These are phyloP conservation scores for Claviceps monticola DNA, from an alignment of 2,329 filamentous ascomycete genomes.

Conservation along the genomic window DNA sequence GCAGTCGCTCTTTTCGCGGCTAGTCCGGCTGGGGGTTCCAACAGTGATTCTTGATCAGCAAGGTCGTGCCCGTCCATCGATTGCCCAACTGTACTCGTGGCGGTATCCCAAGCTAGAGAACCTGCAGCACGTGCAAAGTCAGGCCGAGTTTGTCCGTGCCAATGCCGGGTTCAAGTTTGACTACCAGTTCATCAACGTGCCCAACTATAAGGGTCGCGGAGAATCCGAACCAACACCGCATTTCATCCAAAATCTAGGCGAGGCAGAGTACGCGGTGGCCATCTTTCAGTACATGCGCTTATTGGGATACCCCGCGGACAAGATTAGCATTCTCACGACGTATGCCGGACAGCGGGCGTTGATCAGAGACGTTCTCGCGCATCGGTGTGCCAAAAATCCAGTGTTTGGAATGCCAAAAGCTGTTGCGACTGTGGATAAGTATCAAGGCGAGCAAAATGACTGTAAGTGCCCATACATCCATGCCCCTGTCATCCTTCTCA, in stretches of 20 bases:
- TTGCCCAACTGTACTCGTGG: slow-evolving; percentile 88
- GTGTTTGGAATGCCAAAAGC: slow-evolving; percentile 82
- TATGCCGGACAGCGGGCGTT: slow-evolving; percentile 87
- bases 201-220: slow-evolving; percentile 79
- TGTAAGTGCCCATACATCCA: slow-evolving; percentile 45
- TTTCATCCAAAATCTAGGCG: slow-evolving; percentile 91
- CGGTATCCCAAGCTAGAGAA: slow-evolving; percentile 72
- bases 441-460: slow-evolving; percentile 98
- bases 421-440: slow-evolving; percentile 94
- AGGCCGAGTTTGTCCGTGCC: slow-evolving; percentile 59
- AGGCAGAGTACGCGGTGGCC: slow-evolving; percentile 93
- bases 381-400: slow-evolving; percentile 69
- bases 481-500: too few relatives aligned
- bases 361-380: slow-evolving; percentile 71
- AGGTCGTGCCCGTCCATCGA: slow-evolving; percentile 74
- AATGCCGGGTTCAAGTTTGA: slow-evolving; percentile 91
- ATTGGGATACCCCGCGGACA: slow-evolving; percentile 71
- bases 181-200: slow-evolving; percentile 93
- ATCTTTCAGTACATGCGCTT: slow-evolving; percentile 96
- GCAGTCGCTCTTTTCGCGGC: slow-evolving; percentile 83
- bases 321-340: slow-evolving; percentile 81
- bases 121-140: slow-evolving; percentile 56
- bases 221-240: slow-evolving; percentile 85
- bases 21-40: slow-evolving; percentile 86
- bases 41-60: slow-evolving; percentile 83